A percentile compares a stretch with the other conserved stretches of the same genome.
These are phyloP conservation scores for Vinca minor DNA, from an alignment of 257 asterid species.

Conservation along the genomic window DNA sequence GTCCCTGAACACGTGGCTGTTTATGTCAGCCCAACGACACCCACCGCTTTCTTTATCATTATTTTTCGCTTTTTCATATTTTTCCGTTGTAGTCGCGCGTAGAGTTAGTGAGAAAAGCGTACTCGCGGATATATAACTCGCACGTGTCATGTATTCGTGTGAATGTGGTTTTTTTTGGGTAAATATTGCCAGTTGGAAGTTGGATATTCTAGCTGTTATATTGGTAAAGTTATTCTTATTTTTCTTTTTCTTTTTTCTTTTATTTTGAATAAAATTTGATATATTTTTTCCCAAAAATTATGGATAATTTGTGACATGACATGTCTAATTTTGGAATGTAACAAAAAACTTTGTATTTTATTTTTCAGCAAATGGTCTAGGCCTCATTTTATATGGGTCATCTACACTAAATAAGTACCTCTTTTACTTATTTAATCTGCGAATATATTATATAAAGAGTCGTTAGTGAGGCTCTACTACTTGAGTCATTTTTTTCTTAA, in stretches of 20 bases:
- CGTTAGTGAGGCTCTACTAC: no score
- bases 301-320: no score
- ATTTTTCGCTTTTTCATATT: not conserved
- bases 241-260: not conserved
- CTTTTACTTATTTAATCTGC: no score
- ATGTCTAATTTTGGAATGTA: no score
- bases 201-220: not conserved
- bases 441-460: no score
- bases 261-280: not conserved
- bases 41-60: constrained; percentile 25
- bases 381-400: no score
- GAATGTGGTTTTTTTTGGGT: not conserved
- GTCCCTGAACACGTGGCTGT: constrained; percentile 51
- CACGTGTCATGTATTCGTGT: not conserved
- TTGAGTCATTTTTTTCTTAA: no score
- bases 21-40: constrained; percentile 32
- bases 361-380: no score
- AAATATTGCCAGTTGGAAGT: constrained; percentile 1
- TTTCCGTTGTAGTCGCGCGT: constrained; percentile 1
- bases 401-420: no score
- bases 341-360: no score
- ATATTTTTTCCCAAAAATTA: not conserved
- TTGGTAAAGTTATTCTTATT: not conserved
- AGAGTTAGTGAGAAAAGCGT: not conserved
- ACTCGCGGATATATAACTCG: constrained; percentile 3